Conservation (phyloP, 129 eudicot species). For the Tagetes patula region DNA sequence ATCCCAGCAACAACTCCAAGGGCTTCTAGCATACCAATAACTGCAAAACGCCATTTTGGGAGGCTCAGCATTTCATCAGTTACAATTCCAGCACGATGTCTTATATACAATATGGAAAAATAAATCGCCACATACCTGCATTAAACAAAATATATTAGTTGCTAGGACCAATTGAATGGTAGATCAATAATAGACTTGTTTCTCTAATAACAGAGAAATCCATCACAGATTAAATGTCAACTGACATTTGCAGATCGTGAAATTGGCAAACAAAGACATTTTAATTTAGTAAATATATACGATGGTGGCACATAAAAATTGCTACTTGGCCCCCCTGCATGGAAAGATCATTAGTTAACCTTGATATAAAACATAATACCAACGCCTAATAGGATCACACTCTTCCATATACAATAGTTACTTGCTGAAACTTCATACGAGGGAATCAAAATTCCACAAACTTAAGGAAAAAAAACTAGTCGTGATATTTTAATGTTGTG, state of each 20-base stretch:
- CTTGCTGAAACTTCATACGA: background rate
- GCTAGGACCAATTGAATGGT: background rate
- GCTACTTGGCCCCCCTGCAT: background rate
- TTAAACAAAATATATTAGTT: constrained; percentile 15
- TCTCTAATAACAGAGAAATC: constrained; percentile 9
- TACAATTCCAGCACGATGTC: constrained; percentile 66
- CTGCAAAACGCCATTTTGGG: constrained; percentile 69
- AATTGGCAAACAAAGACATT: background rate
- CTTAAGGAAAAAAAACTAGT: background rate
- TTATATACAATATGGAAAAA: constrained; percentile 52
- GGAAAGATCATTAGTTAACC: background rate
- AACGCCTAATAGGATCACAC: background rate
- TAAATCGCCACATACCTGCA: constrained; percentile 80
- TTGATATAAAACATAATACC: background rate
- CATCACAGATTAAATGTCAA: background rate
- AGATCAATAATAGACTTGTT: constrained; percentile 7
- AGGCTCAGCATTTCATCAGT: constrained; percentile 77
- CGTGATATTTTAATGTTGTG: background rate
- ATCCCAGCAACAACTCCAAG: constrained; percentile 76
- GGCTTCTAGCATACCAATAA: constrained; percentile 93
- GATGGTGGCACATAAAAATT: background rate
- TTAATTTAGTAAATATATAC: background rate
- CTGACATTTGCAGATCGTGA: constrained; percentile 10
- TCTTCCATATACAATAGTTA: background rate
- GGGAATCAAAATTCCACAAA: background rate